phyloP scores from a whole-genome alignment of 2,329 filamentous ascomycete genomes.

The Fusarium sp. region DNA sequence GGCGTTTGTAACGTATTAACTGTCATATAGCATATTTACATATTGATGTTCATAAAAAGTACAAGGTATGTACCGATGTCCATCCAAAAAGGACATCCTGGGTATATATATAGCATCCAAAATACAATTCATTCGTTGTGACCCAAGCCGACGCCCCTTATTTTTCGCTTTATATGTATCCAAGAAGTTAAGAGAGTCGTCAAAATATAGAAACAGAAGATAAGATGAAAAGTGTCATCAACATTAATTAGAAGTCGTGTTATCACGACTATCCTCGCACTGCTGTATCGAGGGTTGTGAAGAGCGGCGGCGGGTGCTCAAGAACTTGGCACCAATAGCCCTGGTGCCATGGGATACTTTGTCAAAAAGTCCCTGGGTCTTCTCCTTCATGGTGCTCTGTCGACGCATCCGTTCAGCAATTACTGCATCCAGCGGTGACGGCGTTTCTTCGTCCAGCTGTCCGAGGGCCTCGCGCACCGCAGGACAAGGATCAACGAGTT shows the following conservation, averaged over 20 bases:
- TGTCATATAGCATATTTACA: slow-evolving; percentile 12
- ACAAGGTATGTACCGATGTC: slow-evolving; percentile 40
- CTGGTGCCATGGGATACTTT: slow-evolving; percentile 43
- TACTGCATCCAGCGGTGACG: slow-evolving; percentile 31
- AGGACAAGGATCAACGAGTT: slow-evolving; percentile 54
- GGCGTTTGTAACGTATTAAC: slow-evolving; percentile 29
- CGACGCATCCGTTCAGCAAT: slow-evolving; percentile 28
- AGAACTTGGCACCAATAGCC: slow-evolving; percentile 43
- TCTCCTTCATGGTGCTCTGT: slow-evolving; percentile 31
- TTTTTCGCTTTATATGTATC: slow-evolving; percentile 31
- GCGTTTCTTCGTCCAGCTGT: slow-evolving; percentile 38
- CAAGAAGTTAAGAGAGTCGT: slow-evolving; percentile 19
- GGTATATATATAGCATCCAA: slow-evolving; percentile 40
- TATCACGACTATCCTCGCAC: slow-evolving; percentile 41
- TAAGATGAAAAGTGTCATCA: slow-evolving; percentile 21
- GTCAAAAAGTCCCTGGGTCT: slow-evolving; percentile 37
- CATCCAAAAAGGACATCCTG: slow-evolving; percentile 28
- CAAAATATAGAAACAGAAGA: slow-evolving; percentile 21
- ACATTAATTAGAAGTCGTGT: slow-evolving; percentile 33
- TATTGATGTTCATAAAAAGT: slow-evolving; percentile 19
- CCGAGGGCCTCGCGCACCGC: slow-evolving; percentile 35
- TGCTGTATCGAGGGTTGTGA: slow-evolving; percentile 49
- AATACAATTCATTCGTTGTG: slow-evolving; percentile 33
- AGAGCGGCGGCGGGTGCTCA: slow-evolving; percentile 45
- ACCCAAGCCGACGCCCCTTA: slow-evolving; percentile 36